A percentile compares a stretch with the other conserved stretches of the same genome.
phyloP scores from a whole-genome alignment of 2,329 filamentous ascomycete genomes.

The Aspergillus texensis region DNA sequence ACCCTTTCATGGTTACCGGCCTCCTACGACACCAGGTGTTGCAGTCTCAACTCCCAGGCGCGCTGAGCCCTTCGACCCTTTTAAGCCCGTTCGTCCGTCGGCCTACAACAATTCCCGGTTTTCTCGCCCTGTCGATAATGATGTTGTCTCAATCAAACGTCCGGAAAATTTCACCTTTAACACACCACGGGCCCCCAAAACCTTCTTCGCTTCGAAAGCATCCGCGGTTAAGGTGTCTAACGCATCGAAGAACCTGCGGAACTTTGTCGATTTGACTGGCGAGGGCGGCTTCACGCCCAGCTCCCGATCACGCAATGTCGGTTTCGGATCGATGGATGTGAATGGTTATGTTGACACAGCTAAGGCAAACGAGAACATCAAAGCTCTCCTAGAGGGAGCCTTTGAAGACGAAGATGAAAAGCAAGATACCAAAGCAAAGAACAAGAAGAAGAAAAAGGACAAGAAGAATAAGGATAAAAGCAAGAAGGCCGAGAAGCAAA shows the following conservation, averaged over 20 bases:
- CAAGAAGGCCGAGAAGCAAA: constrained; percentile 23
- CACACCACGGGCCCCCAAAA: constrained; percentile 54
- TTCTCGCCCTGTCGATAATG: constrained; percentile 26
- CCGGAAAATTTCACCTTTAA: constrained; percentile 53
- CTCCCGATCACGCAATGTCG: constrained; percentile 46
- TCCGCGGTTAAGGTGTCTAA: constrained; percentile 43
- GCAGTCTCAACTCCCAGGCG: constrained; percentile 27
- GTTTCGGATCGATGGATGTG: constrained; percentile 58
- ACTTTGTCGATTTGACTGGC: constrained; percentile 54
- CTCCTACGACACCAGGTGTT: constrained; percentile 20
- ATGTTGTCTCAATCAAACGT: constrained; percentile 49
- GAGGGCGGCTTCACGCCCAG: constrained; percentile 53
- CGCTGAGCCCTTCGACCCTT: constrained; percentile 42
- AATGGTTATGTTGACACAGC: constrained; percentile 53
- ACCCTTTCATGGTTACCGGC: constrained; percentile 22
- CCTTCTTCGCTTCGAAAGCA: constrained; percentile 56
- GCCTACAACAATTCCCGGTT: constrained; percentile 36
- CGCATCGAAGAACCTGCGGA: constrained; percentile 46
- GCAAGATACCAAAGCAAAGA: constrained; percentile 40
- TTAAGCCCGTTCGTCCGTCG: constrained; percentile 42
- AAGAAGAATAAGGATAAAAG: constrained; percentile 23
- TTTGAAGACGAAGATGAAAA: constrained; percentile 54
- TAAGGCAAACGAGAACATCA: constrained; percentile 56
- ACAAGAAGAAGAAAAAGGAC: constrained; percentile 22
- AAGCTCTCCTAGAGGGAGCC: constrained; percentile 53